Evolutionary conservation across 225 moss, liverwort and hornwort genomes (phyloP).

Genomic region (Ulota crispa): DNA sequence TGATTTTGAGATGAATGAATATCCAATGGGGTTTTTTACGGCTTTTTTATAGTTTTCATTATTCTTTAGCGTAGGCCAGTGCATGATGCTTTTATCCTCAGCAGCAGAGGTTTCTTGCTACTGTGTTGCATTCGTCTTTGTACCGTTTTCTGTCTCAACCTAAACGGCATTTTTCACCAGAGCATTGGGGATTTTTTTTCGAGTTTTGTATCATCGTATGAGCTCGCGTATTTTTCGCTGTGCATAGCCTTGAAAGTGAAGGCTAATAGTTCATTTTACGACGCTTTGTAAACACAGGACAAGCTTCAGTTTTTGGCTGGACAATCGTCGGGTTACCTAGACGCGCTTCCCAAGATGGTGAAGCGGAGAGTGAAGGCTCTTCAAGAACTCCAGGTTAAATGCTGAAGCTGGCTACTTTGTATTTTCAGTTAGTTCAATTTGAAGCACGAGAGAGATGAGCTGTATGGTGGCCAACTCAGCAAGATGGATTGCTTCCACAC

Average conservation of each 20-base stretch:
- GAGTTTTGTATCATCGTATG: neutral
- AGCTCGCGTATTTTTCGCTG: neutral
- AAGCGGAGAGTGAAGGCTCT: conserved; percentile 76
- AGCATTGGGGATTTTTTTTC: neutral
- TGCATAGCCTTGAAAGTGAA: neutral
- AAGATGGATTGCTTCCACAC: neutral
- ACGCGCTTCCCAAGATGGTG: conserved; percentile 71
- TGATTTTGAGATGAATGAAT: neutral
- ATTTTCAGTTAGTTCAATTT: neutral
- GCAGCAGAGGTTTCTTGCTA: neutral
- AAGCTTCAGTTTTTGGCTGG: conserved; percentile 79
- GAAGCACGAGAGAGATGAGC: neutral
- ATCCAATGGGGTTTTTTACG: neutral
- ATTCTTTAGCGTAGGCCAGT: neutral
- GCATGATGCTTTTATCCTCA: neutral
- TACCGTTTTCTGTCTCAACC: neutral
- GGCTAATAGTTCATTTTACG: neutral
- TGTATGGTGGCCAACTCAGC: neutral
- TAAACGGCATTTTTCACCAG: neutral
- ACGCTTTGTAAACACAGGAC: conserved; percentile 47
- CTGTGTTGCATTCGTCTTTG: neutral
- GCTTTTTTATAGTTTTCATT: neutral
- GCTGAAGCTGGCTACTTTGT: neutral
- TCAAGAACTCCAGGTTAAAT: conserved; percentile 75
- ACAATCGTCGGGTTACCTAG: conserved; percentile 81